These are phyloP conservation scores for Geranium rotundifolium DNA, from an alignment of 345 rosid genomes.

Conservation along the genomic window DNA sequence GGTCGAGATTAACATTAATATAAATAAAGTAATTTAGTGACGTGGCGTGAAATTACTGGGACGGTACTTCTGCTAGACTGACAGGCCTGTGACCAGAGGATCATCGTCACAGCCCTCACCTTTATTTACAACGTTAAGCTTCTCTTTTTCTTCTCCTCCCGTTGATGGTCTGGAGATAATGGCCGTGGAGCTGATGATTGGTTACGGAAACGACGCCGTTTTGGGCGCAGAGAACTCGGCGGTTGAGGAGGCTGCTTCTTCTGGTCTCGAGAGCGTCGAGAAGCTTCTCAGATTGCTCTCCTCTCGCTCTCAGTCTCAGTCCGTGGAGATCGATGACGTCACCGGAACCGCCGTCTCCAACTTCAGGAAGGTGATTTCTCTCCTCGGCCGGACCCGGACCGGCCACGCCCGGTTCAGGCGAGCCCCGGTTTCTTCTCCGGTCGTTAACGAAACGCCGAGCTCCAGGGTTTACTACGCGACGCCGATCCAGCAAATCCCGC, in stretches of 20 bases:
- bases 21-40: not conserved
- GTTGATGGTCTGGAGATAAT: constrained; percentile 14
- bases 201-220: constrained; percentile 23
- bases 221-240: constrained; percentile 38
- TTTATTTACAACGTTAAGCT: constrained; percentile 23
- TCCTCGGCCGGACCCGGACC: constrained; percentile 65
- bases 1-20: not conserved
- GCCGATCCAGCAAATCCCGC: constrained; percentile 69
- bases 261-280: constrained; percentile 71
- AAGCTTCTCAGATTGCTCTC: constrained; percentile 65
- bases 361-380: constrained; percentile 76
- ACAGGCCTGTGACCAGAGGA: constrained; percentile 31
- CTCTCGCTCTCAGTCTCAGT: constrained; percentile 18
- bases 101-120: constrained; percentile 1
- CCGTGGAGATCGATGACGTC: constrained; percentile 36
- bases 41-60: constrained; percentile 14
- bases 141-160: not conserved
- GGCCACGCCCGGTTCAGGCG: constrained; percentile 79
- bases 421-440: not conserved
- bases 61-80: constrained; percentile 6
- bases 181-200: constrained; percentile 49
- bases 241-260: constrained; percentile 73
- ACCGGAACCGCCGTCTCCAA: constrained; percentile 72
- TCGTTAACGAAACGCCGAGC: constrained; percentile 8
- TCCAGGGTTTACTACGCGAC: constrained; percentile 37